phyloP scores from a whole-genome alignment of 352 stramenopile species.

The Elongisporangium anandrum region DNA sequence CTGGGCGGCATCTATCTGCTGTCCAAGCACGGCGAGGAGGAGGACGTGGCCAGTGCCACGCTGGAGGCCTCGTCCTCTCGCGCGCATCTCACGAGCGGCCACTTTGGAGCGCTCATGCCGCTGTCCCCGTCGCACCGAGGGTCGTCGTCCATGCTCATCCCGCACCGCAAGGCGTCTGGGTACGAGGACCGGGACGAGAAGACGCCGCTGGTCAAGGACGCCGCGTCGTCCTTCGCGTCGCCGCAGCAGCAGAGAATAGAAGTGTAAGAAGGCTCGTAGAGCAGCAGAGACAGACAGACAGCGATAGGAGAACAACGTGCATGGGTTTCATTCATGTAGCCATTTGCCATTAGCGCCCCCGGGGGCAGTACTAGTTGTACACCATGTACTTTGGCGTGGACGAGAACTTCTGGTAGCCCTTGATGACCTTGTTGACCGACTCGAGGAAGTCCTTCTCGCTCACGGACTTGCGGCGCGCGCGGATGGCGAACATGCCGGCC shows the following conservation, averaged over 20 bases:
- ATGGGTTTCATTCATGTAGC: neutral
- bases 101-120: constrained; percentile 80
- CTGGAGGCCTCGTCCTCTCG: constrained; percentile 25
- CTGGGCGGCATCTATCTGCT: constrained; percentile 82
- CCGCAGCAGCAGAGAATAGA: neutral
- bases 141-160: constrained; percentile 26
- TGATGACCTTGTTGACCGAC: constrained; percentile 99
- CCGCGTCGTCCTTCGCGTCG: neutral
- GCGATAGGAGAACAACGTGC: neutral
- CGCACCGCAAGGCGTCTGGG: constrained; percentile 29
- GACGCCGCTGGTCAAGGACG: constrained; percentile 21
- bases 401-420: constrained; percentile 99
- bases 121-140: constrained; percentile 53
- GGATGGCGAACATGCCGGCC: constrained; percentile 98
- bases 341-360: neutral
- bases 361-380: constrained; percentile 92
- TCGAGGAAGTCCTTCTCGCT: constrained; percentile 99
- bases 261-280: too few species aligned
- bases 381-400: constrained; percentile 99
- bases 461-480: constrained; percentile 96
- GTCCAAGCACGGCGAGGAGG: constrained; percentile 66
- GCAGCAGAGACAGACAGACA: neutral
- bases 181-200: constrained; percentile 48
- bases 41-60: constrained; percentile 19
- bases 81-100: constrained; percentile 52